phyloP scores from a whole-genome alignment of 2,329 filamentous ascomycete species.

The Pseudocercospora pini-densiflorae region DNA sequence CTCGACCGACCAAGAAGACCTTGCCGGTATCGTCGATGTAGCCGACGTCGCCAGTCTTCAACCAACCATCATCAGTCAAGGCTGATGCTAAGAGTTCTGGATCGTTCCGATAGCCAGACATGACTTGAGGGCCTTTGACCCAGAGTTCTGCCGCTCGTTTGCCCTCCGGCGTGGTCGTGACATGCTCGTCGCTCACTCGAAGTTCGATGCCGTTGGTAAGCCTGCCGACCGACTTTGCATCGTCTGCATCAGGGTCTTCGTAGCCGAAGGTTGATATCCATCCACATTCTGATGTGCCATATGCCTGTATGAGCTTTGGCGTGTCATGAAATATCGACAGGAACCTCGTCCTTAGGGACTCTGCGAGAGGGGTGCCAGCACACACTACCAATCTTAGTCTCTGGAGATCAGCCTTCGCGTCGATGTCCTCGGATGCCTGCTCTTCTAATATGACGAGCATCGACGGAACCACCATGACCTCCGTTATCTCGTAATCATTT shows the following conservation, averaged over 20 bases:
- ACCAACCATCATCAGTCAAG: neutral
- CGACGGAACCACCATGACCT: neutral
- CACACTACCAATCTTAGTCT: neutral
- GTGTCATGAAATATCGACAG: neutral
- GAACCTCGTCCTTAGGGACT: neutral
- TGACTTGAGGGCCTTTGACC: slow-evolving; percentile 6
- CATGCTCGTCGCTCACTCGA: neutral
- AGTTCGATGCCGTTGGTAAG: neutral
- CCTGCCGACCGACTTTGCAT: neutral
- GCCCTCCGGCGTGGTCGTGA: neutral
- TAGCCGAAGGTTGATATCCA: neutral
- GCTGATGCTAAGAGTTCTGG: neutral
- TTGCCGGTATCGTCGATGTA: slow-evolving; percentile 30
- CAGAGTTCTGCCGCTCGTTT: neutral
- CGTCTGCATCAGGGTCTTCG: neutral
- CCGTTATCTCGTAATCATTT: slow-evolving; percentile 2
- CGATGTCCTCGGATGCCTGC: neutral
- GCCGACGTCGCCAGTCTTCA: slow-evolving; percentile 70
- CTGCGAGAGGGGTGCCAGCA: neutral
- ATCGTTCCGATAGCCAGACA: slow-evolving; percentile 1
- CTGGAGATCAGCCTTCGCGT: slow-evolving; percentile 3
- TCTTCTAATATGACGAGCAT: neutral
- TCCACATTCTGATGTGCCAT: slow-evolving; percentile 1
- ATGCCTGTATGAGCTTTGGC: slow-evolving; percentile 1
- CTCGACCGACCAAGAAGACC: slow-evolving; percentile 36